Conservation (phyloP, 495 filamentous ascomycete genomes). For the Penicillium pancosmium region DNA sequence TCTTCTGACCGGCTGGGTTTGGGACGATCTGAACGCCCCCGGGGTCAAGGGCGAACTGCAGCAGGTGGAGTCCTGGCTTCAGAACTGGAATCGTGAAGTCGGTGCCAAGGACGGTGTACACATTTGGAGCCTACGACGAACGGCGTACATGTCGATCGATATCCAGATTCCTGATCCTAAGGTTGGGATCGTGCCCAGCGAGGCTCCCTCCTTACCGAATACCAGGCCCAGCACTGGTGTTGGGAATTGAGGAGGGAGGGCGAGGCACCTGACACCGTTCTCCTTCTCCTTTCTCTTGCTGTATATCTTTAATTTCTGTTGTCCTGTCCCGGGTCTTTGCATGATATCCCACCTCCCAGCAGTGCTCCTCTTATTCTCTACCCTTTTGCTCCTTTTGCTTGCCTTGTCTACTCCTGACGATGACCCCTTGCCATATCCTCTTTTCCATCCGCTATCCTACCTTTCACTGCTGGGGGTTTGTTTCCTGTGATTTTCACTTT, state of each 20-base stretch:
- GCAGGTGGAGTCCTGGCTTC: conserved; percentile 72
- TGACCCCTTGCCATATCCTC: background rate
- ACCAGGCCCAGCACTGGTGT: conserved; percentile 45
- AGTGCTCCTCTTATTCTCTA: conserved; percentile 12
- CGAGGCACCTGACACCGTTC: conserved; percentile 6
- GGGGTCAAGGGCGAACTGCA: conserved; percentile 67
- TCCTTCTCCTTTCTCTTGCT: conserved; percentile 15
- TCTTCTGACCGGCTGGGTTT: conserved; percentile 84
- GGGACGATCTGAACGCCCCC: conserved; percentile 84
- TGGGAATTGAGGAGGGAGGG: conserved; percentile 15
- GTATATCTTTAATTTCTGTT: conserved; percentile 28
- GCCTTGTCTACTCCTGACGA: conserved; percentile 6
- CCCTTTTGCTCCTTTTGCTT: background rate
- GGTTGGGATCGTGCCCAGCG: conserved; percentile 54
- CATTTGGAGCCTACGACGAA: conserved; percentile 75
- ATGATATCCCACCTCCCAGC: conserved; percentile 36
- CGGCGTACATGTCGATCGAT: conserved; percentile 87
- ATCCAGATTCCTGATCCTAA: conserved; percentile 85
- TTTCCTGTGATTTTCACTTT: background rate
- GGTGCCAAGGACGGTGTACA: conserved; percentile 59
- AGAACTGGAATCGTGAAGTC: conserved; percentile 76
- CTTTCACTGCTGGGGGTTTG: background rate
- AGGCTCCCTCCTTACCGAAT: conserved; percentile 39
- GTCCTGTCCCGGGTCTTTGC: conserved; percentile 20
- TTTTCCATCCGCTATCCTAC: background rate